These are phyloP conservation scores for Rehmannia glutinosa DNA, from an alignment of 257 asterid species.

Conservation along the genomic window DNA sequence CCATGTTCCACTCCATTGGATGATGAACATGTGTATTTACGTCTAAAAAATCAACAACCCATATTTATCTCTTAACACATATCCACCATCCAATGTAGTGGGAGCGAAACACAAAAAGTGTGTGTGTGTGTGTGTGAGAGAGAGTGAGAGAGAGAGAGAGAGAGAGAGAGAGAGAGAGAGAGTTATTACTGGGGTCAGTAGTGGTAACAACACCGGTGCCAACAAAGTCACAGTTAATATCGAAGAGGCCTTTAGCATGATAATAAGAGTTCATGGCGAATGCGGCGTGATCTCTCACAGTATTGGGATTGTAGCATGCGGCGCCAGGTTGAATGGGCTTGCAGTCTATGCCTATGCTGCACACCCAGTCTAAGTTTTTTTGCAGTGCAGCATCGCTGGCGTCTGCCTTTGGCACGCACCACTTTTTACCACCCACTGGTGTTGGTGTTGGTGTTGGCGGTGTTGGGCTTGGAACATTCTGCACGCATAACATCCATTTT, in stretches of 20 bases:
- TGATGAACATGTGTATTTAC: too few relatives aligned
- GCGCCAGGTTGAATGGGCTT: conserved; percentile 37
- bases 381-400: conserved; percentile 18
- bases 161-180: neutral
- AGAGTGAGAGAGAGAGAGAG: neutral
- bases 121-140: neutral
- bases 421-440: conserved; percentile 4
- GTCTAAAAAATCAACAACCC: too few relatives aligned
- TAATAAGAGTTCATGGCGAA: conserved; percentile 41
- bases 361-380: conserved; percentile 31
- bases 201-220: conserved; percentile 28
- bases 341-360: conserved; percentile 43
- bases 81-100: too few relatives aligned
- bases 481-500: too few relatives aligned
- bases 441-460: neutral
- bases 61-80: too few relatives aligned
- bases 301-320: conserved; percentile 34
- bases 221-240: conserved; percentile 30
- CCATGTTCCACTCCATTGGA: too few relatives aligned
- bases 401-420: conserved; percentile 37
- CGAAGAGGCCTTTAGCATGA: conserved; percentile 31
- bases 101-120: too few relatives aligned
- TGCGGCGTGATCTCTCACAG: conserved; percentile 29
- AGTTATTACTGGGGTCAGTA: conserved; percentile 32
- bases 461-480: neutral